Evolutionary conservation across 2,329 filamentous ascomycete species (phyloP), one percentile per base, ranked within the genome.

Genomic region (Paramyrothecium sp.): DNA sequence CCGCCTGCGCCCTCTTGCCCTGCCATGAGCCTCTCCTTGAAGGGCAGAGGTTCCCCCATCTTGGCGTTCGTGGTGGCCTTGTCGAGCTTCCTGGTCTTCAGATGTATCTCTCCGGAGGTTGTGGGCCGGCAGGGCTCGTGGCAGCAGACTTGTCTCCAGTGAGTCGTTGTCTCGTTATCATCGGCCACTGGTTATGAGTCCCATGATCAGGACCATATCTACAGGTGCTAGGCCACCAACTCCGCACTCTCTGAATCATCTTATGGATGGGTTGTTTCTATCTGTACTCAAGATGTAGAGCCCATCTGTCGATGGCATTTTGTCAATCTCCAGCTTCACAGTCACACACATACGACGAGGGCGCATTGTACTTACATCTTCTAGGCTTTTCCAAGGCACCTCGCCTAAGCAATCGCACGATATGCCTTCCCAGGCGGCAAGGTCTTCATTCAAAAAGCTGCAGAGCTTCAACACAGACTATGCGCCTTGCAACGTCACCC

Each of bases 401-500:
- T 44, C n/a, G 38, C 38, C 38, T 44, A 16, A 17, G n/a, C 13
- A 16, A 16, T 44, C 13, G 38, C 13, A 19, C 38, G 13, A 54
- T 58, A 90, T 90, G 87, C 76, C 83, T 56, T 75, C 82, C 41
- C 71, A 78, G 65, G 68, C 70, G 54, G 71, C 78, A 54, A 76
- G 75, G 56, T 75, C 80, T 51, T 84, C 88, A 68, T 98, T 98
- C 76, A 91, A 88, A 72, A 89, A 88, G 66, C 81, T 97, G 52
- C 92, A 97, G 70, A 87, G 85, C 68, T 97, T 99, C 77, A 83
- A 89, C 63, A 89, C 91, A 8, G 91, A 97, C 70, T 99, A 97
- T 78, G 92, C 93, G 13, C 90, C 93, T 12, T 90, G 90, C 61
- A 86, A 83, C 56, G 90, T 99, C 73, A 94, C 92, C 21, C 93